These are phyloP conservation scores for Cladophialophora psammophila DNA, from an alignment of 2,329 filamentous ascomycete species.

Conservation along the genomic window DNA sequence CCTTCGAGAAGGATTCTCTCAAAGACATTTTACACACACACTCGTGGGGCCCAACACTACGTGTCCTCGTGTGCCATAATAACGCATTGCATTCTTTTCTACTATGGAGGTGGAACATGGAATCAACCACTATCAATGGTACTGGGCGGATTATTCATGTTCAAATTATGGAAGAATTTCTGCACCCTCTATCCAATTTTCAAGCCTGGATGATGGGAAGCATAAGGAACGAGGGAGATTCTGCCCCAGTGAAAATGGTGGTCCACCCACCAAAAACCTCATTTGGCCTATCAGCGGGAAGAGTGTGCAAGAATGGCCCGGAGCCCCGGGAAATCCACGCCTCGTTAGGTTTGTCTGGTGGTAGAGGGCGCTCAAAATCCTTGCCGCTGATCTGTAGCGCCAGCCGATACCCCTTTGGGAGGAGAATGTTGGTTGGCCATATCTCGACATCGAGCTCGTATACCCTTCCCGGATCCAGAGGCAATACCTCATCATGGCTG, in stretches of 20 bases:
- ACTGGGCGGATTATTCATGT: too few species aligned
- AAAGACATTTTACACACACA: too few species aligned
- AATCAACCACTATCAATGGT: too few species aligned
- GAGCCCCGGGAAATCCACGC: conserved; percentile 18
- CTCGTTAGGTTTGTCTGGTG: conserved; percentile 8
- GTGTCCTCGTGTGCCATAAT: too few species aligned
- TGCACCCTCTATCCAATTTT: background rate
- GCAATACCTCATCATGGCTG: conserved; percentile 25
- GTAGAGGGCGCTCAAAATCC: conserved; percentile 27
- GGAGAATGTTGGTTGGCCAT: conserved; percentile 25
- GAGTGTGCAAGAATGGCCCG: conserved; percentile 24
- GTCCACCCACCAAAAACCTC: conserved; percentile 17
- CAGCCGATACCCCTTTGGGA: conserved; percentile 18
- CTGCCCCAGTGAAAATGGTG: conserved; percentile 14
- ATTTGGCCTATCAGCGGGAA: conserved; percentile 11
- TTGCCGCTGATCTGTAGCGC: conserved; percentile 27
- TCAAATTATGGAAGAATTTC: background rate
- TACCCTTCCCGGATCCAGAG: conserved; percentile 10
- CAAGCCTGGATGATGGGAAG: conserved; percentile 16
- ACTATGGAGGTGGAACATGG: too few species aligned
- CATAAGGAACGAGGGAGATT: conserved; percentile 17
- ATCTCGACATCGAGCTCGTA: conserved; percentile 31
- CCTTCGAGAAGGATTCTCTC: too few species aligned
- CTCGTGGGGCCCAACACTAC: too few species aligned
- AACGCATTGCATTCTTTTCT: too few species aligned